Evolutionary conservation across 176 grass and related monocot species (phyloP), one percentile per base, ranked within the genome.

Genomic region (Avena insularis): DNA sequence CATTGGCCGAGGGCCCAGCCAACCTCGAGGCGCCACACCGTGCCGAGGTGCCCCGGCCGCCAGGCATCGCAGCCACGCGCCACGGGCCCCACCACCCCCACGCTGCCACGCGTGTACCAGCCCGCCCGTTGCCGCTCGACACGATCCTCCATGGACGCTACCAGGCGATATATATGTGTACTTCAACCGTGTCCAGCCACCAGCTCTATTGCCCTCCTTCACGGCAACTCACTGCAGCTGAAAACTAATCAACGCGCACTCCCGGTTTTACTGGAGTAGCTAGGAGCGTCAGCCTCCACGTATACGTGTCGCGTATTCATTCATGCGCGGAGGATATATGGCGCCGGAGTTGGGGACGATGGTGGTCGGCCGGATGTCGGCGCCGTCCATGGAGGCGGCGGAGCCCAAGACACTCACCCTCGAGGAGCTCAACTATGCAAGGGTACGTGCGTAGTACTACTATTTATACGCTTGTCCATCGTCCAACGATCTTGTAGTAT

Each of bases 321-420:
- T 8, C 8, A 2, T 58, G 16, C 5, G 58, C 20, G 2, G 58
- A 60, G 58, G 6, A 62, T 21, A 35, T 29, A 66, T 68, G 31
- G 5, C 31, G 31, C 65, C 14, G 65, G 65, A 17, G 65, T 38
- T 9, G 65, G 31, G 65, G 8, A 68, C 65, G 65, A 68, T 9
- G 65, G 13, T 65, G 25, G 11, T 65, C 25, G 23, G 25, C 23
- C 29, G 62, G 25, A 14, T 36, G 64, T 14, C 57, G 19, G 19
- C 65, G 65, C 15, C 31, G 14, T 3, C 1, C 2, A 68, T 68
- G 13, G 65, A 9, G 65, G 15, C 65, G 65, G 65, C 31, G 14
- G 65, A 68, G 65, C 65, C 65, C 31, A 68, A 38, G 65, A 68
- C 65, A 14, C 65, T 68, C 65, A 17, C 65, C 65, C 29, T 68